Evolutionary conservation across 257 asterid species (phyloP), one percentile per base, ranked within the genome.

Genomic region (Petunia axillaris): DNA sequence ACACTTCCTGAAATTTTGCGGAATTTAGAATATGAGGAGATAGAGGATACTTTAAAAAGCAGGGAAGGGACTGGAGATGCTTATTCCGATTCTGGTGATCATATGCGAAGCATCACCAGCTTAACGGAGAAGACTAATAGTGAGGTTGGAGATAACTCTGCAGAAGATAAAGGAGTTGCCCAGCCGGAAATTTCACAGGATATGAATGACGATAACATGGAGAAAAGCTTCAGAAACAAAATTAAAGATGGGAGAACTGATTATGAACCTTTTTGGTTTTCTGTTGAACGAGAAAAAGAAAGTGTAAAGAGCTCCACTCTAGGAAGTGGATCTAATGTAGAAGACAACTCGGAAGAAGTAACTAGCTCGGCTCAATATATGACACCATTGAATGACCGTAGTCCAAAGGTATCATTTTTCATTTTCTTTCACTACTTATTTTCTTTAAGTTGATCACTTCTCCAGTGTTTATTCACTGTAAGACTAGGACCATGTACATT

Each of bases 1-100:
- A 55, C 82, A 55, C 87, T 95, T 68, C 98, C 97, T 25, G 91
- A 86, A 67, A 90, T 95, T 70, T 54, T 92, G 81, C 90, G 88
- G 62, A 86, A 85, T 84, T 76, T 92, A 79, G 86, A 88, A 78
- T 86, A 74, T 55, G 95, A 91, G 77, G 94, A 84, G 62, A 79
- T 86, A 46, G 98, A 89, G 73, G 90, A 87, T 41, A 81, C 40
- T 79, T 16, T 81, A 75, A 90, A 83, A 80, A 77, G 59, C 36
- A 82, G 81, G 87, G 93, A 88, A 81, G 86, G 57, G 75, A 85
- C 84, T 57, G 90, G 88, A 76, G 82, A 84, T 76, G 80, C 57
- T 11, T 85, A 88, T 55, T 82, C 89, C 15, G 80, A 63, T 48
- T 58, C 35, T 35, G 54, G 44, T 41, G 81, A 60, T 63, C 11